Evolutionary conservation across 2,329 filamentous ascomycete genomes (phyloP).

Genomic region (Fusarium chlamydosporum): DNA sequence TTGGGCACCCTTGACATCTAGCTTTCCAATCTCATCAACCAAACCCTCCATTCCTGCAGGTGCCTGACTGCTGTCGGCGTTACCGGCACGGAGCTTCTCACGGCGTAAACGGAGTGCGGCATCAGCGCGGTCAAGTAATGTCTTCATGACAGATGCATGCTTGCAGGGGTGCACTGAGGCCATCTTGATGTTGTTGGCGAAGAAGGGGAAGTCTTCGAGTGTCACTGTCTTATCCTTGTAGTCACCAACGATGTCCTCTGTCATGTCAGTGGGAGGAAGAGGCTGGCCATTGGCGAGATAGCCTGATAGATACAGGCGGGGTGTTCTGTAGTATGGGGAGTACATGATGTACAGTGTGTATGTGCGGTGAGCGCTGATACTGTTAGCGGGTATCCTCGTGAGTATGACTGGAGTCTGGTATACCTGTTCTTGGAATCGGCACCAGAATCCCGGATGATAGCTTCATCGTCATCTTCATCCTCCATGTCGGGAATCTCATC

Average conservation of each 20-base stretch:
- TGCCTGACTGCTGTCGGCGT: constrained; percentile 42
- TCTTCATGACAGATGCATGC: constrained; percentile 98
- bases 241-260: constrained; percentile 96
- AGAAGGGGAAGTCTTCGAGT: constrained; percentile 96
- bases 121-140: constrained; percentile 93
- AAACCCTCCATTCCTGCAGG: constrained; percentile 81
- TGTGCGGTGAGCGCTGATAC: constrained; percentile 81
- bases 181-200: constrained; percentile 92
- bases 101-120: constrained; percentile 90
- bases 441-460: constrained; percentile 86
- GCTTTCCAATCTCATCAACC: constrained; percentile 81
- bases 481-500: constrained; percentile 98
- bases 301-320: constrained; percentile 93
- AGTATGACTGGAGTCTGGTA: constrained; percentile 18
- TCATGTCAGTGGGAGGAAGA: constrained; percentile 86
- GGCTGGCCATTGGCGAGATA: constrained; percentile 85
- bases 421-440: constrained; percentile 64
- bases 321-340: constrained; percentile 95
- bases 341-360: constrained; percentile 99
- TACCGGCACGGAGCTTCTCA: constrained; percentile 78
- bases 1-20: constrained; percentile 69
- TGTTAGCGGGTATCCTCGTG: constrained; percentile 1
- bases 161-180: constrained; percentile 97
- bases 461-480: constrained; percentile 96
- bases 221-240: constrained; percentile 99